Percentiles rank a stretch among this genome's conserved stretches.
phyloP scores from a whole-genome alignment of 371 early-diverging fungal species.

The Rhizopus sp. region DNA sequence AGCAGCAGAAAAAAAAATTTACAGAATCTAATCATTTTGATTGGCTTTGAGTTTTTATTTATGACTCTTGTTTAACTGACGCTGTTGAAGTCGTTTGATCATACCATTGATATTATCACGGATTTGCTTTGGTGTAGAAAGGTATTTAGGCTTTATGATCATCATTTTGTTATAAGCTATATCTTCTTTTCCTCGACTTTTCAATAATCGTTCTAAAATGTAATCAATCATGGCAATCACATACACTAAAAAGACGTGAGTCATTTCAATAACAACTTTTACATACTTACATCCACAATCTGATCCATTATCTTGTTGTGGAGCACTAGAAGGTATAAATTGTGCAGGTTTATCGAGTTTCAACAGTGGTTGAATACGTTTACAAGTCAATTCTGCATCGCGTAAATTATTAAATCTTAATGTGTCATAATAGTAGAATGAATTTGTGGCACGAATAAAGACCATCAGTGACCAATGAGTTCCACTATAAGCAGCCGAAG shows the following conservation, averaged over 20 bases:
- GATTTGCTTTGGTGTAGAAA: slow-evolving; percentile 19
- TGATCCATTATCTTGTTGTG: slow-evolving; percentile 52
- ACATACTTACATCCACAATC: slow-evolving; percentile 51
- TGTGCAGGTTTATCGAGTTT: slow-evolving; percentile 9
- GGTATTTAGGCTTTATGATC: slow-evolving; percentile 13
- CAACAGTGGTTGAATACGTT: slow-evolving; percentile 24
- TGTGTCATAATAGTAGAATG: slow-evolving; percentile 54
- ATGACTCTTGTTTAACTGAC: background rate
- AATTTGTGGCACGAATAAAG: slow-evolving; percentile 26
- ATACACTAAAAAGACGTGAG: slow-evolving; percentile 22
- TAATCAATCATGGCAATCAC: slow-evolving; percentile 42
- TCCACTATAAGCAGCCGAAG: slow-evolving; percentile 40
- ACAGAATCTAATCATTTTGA: background rate
- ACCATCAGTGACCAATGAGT: slow-evolving; percentile 57
- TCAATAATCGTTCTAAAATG: slow-evolving; percentile 29
- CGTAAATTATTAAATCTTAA: slow-evolving; percentile 31
- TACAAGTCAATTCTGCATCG: slow-evolving; percentile 27
- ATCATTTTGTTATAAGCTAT: slow-evolving; percentile 18
- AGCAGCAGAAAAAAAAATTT: background rate
- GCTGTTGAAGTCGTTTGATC: slow-evolving; percentile 21
- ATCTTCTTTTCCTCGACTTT: slow-evolving; percentile 4
- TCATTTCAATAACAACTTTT: background rate
- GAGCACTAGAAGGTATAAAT: slow-evolving; percentile 38
- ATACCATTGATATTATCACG: slow-evolving; percentile 22
- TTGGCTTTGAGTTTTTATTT: background rate